phyloP scores from a whole-genome alignment of 2,329 filamentous ascomycete genomes.

The Acephala macrosclerotiorum region DNA sequence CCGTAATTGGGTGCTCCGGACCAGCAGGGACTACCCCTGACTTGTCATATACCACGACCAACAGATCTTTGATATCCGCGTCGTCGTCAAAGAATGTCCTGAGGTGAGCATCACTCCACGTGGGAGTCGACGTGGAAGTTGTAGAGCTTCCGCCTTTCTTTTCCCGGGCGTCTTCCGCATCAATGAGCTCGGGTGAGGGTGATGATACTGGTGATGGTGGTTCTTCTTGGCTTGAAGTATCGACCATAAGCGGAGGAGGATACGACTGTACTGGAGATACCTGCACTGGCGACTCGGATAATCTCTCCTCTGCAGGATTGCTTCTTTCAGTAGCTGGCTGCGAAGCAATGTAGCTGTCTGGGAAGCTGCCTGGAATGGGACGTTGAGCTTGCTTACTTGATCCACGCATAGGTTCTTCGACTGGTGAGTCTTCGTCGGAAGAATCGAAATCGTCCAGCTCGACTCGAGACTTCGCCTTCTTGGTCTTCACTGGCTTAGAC shows the following conservation, averaged over 20 bases:
- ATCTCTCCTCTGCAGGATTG: conserved; percentile 49
- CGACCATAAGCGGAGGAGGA: conserved; percentile 72
- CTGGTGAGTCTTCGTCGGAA: conserved; percentile 49
- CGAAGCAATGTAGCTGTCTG: conserved; percentile 42
- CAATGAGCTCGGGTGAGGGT: conserved; percentile 67
- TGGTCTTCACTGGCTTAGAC: conserved; percentile 62
- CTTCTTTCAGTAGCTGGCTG: conserved; percentile 44
- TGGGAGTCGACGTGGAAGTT: conserved; percentile 63
- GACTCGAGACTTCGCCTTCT: conserved; percentile 66
- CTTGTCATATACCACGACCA: conserved; percentile 93
- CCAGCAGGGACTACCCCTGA: conserved; percentile 80
- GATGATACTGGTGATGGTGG: conserved; percentile 68
- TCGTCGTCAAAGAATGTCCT: conserved; percentile 91
- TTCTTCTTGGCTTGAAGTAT: conserved; percentile 75
- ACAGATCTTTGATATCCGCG: conserved; percentile 85
- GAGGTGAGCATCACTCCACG: conserved; percentile 88
- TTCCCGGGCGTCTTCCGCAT: conserved; percentile 50
- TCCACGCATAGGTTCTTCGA: conserved; percentile 39
- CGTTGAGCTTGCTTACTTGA: conserved; percentile 38
- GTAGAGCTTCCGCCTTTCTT: conserved; percentile 55
- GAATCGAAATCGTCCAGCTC: conserved; percentile 74
- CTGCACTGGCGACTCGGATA: conserved; percentile 74
- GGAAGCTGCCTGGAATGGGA: conserved; percentile 44
- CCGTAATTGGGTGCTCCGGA: conserved; percentile 85
- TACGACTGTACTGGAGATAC: conserved; percentile 60